These are phyloP conservation scores for Ceratobasidium sp. DNA, from an alignment of 1,284 basidiomycete genomes.

Conservation along the genomic window DNA sequence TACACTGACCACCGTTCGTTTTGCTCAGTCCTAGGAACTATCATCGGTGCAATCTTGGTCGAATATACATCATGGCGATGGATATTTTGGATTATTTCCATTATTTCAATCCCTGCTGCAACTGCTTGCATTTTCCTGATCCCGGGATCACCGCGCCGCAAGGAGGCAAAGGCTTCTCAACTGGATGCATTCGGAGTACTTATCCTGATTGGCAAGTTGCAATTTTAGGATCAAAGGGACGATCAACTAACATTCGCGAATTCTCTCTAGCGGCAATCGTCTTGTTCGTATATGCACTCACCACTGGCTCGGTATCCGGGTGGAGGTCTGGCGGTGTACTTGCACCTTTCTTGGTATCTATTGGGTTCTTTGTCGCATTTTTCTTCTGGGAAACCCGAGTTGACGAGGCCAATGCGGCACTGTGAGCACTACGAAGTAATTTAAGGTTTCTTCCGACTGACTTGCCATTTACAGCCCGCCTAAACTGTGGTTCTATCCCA, in stretches of 20 bases:
- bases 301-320: slow-evolving; percentile 55
- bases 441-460: background rate
- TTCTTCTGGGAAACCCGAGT: slow-evolving; percentile 55
- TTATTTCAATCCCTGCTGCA: slow-evolving; percentile 53
- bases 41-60: slow-evolving; percentile 51
- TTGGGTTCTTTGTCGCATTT: slow-evolving; percentile 52
- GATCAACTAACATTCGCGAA: background rate
- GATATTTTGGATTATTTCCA: slow-evolving; percentile 57
- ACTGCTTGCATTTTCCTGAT: slow-evolving; percentile 51
- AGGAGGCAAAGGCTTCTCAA: slow-evolving; percentile 46
- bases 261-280: slow-evolving; percentile 48
- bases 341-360: slow-evolving; percentile 55
- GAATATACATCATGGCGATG: slow-evolving; percentile 55
- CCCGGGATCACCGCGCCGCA: slow-evolving; percentile 45
- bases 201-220: slow-evolving; percentile 48
- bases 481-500: slow-evolving; percentile 52
- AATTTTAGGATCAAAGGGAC: background rate
- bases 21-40: slow-evolving; percentile 50
- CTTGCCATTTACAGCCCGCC: slow-evolving; percentile 49
- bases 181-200: slow-evolving; percentile 50
- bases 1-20: too few relatives aligned
- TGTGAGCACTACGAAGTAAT: slow-evolving; percentile 49
- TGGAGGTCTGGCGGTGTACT: slow-evolving; percentile 56
- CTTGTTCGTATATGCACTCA: slow-evolving; percentile 59
- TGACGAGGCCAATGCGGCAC: slow-evolving; percentile 52